These are phyloP conservation scores for Sporothrix euskadiensis DNA, from an alignment of 2,329 filamentous ascomycete species.

Conservation along the genomic window DNA sequence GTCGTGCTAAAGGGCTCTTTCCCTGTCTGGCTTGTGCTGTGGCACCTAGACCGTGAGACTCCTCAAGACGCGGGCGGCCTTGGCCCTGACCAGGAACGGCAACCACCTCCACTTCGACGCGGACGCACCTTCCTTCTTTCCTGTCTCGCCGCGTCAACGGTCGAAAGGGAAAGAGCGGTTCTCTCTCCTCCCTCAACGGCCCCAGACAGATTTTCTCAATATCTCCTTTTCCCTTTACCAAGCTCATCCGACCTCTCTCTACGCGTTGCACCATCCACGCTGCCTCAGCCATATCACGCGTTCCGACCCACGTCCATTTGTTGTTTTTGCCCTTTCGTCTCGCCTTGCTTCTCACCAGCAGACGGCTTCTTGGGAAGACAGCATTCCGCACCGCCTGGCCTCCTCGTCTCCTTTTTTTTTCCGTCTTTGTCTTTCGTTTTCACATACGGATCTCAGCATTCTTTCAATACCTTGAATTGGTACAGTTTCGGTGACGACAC, in stretches of 20 bases:
- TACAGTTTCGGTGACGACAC: background rate
- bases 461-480: background rate
- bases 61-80: conserved; percentile 8
- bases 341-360: background rate
- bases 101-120: conserved; percentile 19
- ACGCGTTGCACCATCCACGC: background rate
- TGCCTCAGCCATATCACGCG: background rate
- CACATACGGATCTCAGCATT: background rate
- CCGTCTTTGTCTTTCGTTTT: background rate
- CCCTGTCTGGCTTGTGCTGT: conserved; percentile 16
- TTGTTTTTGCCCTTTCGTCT: background rate
- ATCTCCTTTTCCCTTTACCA: background rate
- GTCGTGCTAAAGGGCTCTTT: conserved; percentile 17
- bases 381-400: background rate
- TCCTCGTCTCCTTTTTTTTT: background rate
- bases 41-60: background rate
- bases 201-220: background rate
- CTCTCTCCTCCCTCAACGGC: conserved; percentile 1
- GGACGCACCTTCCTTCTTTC: conserved; percentile 17
- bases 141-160: conserved; percentile 20
- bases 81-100: background rate
- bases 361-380: background rate
- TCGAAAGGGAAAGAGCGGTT: conserved; percentile 15
- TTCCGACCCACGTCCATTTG: background rate
- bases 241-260: background rate